These are phyloP conservation scores for Paragyromitra xinjiangensis DNA, from an alignment of 495 filamentous ascomycete genomes.

Conservation along the genomic window DNA sequence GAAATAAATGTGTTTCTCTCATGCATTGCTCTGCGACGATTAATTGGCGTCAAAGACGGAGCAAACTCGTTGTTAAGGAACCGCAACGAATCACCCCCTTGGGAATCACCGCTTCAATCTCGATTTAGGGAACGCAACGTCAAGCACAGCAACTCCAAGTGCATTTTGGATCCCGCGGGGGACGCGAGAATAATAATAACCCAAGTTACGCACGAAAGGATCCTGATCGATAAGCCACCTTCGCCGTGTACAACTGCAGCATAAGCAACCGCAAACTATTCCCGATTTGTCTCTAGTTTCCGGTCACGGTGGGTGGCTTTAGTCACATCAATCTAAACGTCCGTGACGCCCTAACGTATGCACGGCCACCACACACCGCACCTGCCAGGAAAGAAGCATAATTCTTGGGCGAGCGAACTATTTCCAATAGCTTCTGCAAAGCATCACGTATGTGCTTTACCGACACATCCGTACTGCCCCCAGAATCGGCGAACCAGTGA, in stretches of 20 bases:
- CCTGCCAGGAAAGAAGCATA: constrained; percentile 33
- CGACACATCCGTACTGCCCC: constrained; percentile 30
- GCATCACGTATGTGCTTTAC: constrained; percentile 38
- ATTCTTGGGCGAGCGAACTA: constrained; percentile 14
- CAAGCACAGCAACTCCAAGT: constrained; percentile 4
- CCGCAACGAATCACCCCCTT: constrained; percentile 40
- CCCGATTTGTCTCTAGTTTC: constrained; percentile 30
- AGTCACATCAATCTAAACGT: constrained; percentile 21
- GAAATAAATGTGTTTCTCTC: constrained; percentile 1
- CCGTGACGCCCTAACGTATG: constrained; percentile 23
- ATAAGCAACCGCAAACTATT: constrained; percentile 8
- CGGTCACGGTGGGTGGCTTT: constrained; percentile 30
- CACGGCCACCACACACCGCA: constrained; percentile 23
- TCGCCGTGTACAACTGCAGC: background rate
- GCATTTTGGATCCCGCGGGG: constrained; percentile 27
- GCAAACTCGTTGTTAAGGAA: constrained; percentile 8
- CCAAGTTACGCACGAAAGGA: constrained; percentile 6
- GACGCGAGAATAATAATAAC: constrained; percentile 24
- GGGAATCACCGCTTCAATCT: constrained; percentile 33
- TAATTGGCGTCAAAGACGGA: constrained; percentile 24
- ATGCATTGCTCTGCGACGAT: constrained; percentile 16
- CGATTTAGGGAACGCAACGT: constrained; percentile 17
- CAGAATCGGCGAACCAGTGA: constrained; percentile 36
- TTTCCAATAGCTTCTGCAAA: constrained; percentile 33
- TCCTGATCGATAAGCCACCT: constrained; percentile 19